Percentiles rank a stretch among this genome's conserved stretches.
phyloP scores from a whole-genome alignment of 305 asterid genomes.

The Rubia balearica region DNA sequence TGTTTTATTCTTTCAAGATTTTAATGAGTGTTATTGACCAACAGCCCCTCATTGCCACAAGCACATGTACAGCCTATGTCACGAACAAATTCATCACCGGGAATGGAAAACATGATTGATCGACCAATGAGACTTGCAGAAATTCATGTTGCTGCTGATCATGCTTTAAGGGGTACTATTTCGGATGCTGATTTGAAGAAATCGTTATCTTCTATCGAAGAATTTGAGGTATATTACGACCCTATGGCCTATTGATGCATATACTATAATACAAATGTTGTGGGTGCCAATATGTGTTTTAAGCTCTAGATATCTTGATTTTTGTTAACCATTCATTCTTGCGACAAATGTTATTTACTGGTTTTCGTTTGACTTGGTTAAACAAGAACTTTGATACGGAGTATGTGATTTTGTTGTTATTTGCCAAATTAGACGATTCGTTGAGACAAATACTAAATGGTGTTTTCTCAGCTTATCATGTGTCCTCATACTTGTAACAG shows the following conservation, averaged over 20 bases:
- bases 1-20: conserved; percentile 18
- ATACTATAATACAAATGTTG: neutral
- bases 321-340: neutral
- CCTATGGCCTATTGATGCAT: conserved; percentile 16
- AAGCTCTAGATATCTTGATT: neutral
- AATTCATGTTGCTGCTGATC: conserved; percentile 91
- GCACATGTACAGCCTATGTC: conserved; percentile 40
- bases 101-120: conserved; percentile 69
- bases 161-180: conserved; percentile 70
- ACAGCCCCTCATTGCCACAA: conserved; percentile 60
- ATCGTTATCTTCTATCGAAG: conserved; percentile 72
- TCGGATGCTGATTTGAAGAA: conserved; percentile 60
- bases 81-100: conserved; percentile 83
- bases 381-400: neutral
- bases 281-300: neutral
- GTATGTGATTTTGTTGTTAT: neutral
- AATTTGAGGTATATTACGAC: conserved; percentile 64
- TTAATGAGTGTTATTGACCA: conserved; percentile 36
- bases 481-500: neutral
- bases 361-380: neutral
- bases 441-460: neutral
- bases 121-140: conserved; percentile 98
- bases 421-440: neutral
- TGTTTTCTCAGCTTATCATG: neutral
- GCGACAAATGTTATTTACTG: neutral